A percentile compares a stretch with the other conserved stretches of the same genome.
Conservation (phyloP, 805 yeast genomes). For the Nakazawaea sp. region DNA sequence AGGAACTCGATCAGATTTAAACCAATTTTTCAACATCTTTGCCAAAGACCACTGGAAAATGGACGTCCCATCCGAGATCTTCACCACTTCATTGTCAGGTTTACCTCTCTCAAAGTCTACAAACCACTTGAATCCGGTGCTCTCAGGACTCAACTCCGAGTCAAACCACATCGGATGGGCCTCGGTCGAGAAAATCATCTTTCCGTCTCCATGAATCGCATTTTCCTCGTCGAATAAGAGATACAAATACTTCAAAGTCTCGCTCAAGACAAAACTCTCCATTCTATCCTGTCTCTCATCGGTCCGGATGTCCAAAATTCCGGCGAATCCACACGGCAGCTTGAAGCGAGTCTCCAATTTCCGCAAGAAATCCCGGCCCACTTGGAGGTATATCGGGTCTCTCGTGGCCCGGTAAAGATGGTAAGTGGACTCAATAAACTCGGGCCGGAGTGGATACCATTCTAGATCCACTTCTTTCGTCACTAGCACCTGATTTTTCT, state of each 20-base stretch:
- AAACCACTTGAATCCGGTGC: slow-evolving; percentile 6
- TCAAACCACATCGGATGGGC: slow-evolving; percentile 87
- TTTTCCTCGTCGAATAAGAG: slow-evolving; percentile 70
- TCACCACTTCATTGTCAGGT: no score
- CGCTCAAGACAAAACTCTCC: slow-evolving; percentile 89
- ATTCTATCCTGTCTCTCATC: slow-evolving; percentile 68
- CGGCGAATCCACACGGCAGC: slow-evolving; percentile 76
- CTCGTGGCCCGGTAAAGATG: slow-evolving; percentile 75
- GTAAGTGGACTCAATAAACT: slow-evolving; percentile 84
- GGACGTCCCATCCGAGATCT: no score
- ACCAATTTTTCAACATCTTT: no score
- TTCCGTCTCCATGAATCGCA: slow-evolving; percentile 29
- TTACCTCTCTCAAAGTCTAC: no score
- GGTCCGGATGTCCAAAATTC: slow-evolving; percentile 59
- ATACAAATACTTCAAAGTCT: slow-evolving; percentile 78
- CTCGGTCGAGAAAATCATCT: slow-evolving; percentile 70
- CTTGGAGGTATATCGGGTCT: slow-evolving; percentile 75
- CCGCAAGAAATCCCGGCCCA: slow-evolving; percentile 60
- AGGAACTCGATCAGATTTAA: no score
- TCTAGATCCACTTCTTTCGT: slow-evolving; percentile 42
- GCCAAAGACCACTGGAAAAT: no score
- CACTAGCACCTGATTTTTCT: slow-evolving; percentile 19
- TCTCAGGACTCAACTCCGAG: slow-evolving; percentile 17
- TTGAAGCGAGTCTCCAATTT: slow-evolving; percentile 46
- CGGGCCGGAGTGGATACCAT: slow-evolving; percentile 94